Evolutionary conservation across 768 basidiomycete species (phyloP).

Genomic region (Leccinum longicurvipes): DNA sequence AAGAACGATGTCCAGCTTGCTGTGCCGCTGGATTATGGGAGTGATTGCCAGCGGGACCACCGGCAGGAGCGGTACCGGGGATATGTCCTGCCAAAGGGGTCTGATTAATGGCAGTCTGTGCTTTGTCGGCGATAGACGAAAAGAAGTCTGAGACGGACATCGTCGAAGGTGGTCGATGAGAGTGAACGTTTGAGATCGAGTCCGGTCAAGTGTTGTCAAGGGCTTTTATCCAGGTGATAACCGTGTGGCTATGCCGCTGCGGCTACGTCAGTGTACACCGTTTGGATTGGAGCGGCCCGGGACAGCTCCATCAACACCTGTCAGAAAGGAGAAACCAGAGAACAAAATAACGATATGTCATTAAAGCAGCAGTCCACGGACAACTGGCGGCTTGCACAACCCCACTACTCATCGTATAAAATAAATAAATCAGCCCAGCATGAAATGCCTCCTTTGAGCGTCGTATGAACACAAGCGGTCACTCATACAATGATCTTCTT

Average conservation of each 20-base stretch:
- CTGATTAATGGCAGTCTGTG: conserved; percentile 65
- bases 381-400: conserved; percentile 19
- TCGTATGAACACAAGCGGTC: conserved; percentile 13
- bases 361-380: conserved; percentile 21
- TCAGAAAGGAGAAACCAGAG: conserved; percentile 3
- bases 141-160: conserved; percentile 67
- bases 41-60: conserved; percentile 33
- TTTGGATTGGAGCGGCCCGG: too few species aligned
- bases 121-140: conserved; percentile 70
- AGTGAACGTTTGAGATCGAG: not conserved
- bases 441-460: conserved; percentile 14
- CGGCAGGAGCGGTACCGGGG: conserved; percentile 40
- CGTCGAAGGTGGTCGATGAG: conserved; percentile 7
- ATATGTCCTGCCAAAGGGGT: conserved; percentile 57
- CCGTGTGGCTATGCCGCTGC: conserved; percentile 22
- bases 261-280: not conserved
- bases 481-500: conserved; percentile 73
- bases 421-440: conserved; percentile 31
- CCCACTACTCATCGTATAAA: conserved; percentile 25
- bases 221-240: conserved; percentile 16
- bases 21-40: conserved; percentile 43
- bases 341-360: conserved; percentile 23
- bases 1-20: conserved; percentile 43
- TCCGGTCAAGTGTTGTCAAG: conserved; percentile 16
- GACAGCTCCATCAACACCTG: conserved; percentile 5